Percentiles rank a stretch among this genome's conserved stretches.
Evolutionary conservation across 768 basidiomycete genomes (phyloP).

Genomic region (Boletus tomentosulus): DNA sequence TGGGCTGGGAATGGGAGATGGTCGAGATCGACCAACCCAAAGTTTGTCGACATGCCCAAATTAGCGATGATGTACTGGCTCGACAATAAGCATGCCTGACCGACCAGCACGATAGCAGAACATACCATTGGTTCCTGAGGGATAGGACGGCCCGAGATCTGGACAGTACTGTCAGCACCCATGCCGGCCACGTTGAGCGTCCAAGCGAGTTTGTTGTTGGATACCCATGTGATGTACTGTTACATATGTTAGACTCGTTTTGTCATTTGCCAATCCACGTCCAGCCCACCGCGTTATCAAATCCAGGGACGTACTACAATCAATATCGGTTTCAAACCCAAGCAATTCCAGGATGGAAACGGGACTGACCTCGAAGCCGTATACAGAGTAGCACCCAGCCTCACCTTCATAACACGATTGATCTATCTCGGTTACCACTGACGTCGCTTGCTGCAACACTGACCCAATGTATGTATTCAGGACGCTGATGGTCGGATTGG

Average conservation of each 20-base stretch:
- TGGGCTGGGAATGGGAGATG: slow-evolving; percentile 49
- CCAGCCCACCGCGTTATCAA: slow-evolving; percentile 54
- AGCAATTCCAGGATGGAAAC: background rate
- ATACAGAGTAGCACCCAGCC: slow-evolving; percentile 60
- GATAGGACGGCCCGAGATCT: slow-evolving; percentile 65
- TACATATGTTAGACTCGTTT: background rate
- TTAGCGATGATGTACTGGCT: slow-evolving; percentile 51
- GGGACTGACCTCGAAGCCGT: slow-evolving; percentile 70
- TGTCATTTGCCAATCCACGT: background rate
- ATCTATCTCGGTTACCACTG: slow-evolving; percentile 64
- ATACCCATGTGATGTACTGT: slow-evolving; percentile 85
- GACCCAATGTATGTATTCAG: slow-evolving; percentile 69
- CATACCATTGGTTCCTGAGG: slow-evolving; percentile 84
- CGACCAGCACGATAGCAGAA: background rate
- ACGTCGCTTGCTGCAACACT: slow-evolving; percentile 74
- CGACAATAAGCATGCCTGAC: background rate
- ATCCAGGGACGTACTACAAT: slow-evolving; percentile 45
- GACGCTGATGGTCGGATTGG: slow-evolving; percentile 47
- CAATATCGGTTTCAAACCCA: background rate
- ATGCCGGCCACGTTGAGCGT: slow-evolving; percentile 67
- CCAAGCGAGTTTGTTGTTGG: slow-evolving; percentile 66
- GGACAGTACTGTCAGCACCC: slow-evolving; percentile 51
- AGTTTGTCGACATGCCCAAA: slow-evolving; percentile 57
- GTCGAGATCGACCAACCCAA: slow-evolving; percentile 52
- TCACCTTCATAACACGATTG: slow-evolving; percentile 64